Base-by-base conservation (phyloP, 176 grass and related monocot species). In the Raddia guianensis region DNA sequence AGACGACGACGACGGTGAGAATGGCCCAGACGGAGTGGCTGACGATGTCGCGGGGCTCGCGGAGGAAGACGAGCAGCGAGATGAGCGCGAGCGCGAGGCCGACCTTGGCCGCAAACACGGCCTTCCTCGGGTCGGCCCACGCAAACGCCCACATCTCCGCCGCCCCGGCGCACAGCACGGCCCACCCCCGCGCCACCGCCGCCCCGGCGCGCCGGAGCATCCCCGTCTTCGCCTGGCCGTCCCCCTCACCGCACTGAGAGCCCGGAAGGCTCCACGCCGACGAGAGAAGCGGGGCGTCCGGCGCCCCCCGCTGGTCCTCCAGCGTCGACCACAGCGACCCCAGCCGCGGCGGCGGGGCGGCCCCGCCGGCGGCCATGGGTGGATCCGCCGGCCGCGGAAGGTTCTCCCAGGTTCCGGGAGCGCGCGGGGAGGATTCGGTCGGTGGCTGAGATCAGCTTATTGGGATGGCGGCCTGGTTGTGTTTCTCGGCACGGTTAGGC, bases 21-120 rank as follows among this genome's bases (percentile, higher is more conserved):
- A 99, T 95, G 45, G 96, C 92, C 96, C 96, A 99, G 81, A 95
- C 35, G 86, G 93, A 99, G 84, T 95, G 86, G 81, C 80, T 95
- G 72, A 84, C 77, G 58, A 99, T 78, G 83, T 90, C 86, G 47
- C 72, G 82, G 2, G 84, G 88, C 93, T 91, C 90, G 33, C 88
- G 87, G 37, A 99, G 68, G 83, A 99, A 99, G 64, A 95, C 88
- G 68, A 99, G 78, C 63, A 99, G 18, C 14, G 88, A 89, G 74
- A 95, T 87, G 66, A 99, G 68, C 15, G 88, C 75, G 10, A 99
- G 86, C 14, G 92, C 88, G 0, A 95, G 75, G 0, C 86, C 92
- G 0, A 92, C 78, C 77, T 99, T 99, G 0, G 20, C 92, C 5
- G 90, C 96, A 69, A 99, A 95, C 32, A 95, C 73, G 27, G 89